Conservation (phyloP, 768 basidiomycete genomes). For the Rhodotorula toruloides region DNA sequence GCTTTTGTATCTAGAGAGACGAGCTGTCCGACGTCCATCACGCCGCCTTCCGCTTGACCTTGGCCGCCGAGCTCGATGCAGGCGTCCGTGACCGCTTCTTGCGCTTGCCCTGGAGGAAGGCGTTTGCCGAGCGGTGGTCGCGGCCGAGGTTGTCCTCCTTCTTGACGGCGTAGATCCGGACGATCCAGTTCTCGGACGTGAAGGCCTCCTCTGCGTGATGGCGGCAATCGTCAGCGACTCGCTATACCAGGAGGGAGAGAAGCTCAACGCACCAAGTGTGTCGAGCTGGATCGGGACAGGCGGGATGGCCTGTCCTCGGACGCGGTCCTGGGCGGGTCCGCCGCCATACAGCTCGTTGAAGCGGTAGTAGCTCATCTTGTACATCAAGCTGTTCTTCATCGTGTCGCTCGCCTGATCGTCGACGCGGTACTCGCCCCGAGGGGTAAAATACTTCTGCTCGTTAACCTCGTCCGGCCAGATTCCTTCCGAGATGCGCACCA, state of each 20-base stretch:
- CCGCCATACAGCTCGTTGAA: conserved; percentile 84
- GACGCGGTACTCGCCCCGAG: conserved; percentile 84
- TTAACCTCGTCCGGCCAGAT: conserved; percentile 80
- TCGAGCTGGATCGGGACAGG: conserved; percentile 72
- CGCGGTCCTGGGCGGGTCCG: conserved; percentile 69
- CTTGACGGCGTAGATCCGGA: conserved; percentile 90
- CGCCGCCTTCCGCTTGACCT: background rate
- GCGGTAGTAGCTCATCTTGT: conserved; percentile 98
- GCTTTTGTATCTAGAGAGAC: too few relatives aligned
- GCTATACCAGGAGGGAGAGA: conserved; percentile 10
- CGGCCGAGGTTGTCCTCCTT: conserved; percentile 87
- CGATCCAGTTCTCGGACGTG: conserved; percentile 99
- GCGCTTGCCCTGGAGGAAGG: conserved; percentile 82
- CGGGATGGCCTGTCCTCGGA: conserved; percentile 80
- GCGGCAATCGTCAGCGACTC: background rate
- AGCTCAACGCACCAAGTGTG: conserved; percentile 63
- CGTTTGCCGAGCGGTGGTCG: conserved; percentile 78
- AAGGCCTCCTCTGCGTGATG: conserved; percentile 79
- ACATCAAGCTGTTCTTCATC: conserved; percentile 97
- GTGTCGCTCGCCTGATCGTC: conserved; percentile 75
- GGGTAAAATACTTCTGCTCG: conserved; percentile 88
- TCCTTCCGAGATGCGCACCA: conserved; percentile 47
- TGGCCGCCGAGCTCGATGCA: background rate
- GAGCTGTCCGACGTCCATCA: too few relatives aligned
- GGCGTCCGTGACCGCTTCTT: conserved; percentile 56